Base-by-base conservation (phyloP, 371 early-diverging fungal species). In the Lichtheimia corymbifera region DNA sequence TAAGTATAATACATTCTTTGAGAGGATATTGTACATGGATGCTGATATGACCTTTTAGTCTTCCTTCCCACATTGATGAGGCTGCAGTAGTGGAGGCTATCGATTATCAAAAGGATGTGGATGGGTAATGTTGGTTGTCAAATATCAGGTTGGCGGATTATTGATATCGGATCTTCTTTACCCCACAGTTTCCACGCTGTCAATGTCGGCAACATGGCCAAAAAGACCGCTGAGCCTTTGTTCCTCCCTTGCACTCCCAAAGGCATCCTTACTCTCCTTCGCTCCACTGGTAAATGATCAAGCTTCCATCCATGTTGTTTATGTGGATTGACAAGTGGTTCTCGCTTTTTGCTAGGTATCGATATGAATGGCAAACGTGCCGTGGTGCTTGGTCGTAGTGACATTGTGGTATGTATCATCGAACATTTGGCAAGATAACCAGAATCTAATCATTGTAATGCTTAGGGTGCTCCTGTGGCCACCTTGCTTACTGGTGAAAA, bases 241-340 rank as follows among this genome's bases (percentile, higher is more conserved):
- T 95, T 95, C 78, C 71, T 87, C 25, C 90, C 97, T 14, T 97
- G 97, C 74, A 97, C 97, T 14, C 96, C 97, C 2, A 89, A 89
- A 70, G 97, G 96, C 4, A 80, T 88, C 69, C 80, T 96, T 57
- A 90, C 88, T 72, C 77, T 97, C 56, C 79, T 97, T 30, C 73
- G 81, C 58, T 86, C 75, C 4, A 76, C 79, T 17, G 77, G 68
- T 35, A 35, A 35, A 11, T 35, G 11, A 11, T 69, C 61, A 41
- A 17, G 14, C 25, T 15, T n/a, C 0, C 6, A 4, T 25, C 4
- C n/a, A 5, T 2, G 9, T 35, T 35, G 35, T 35, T 35, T 35
- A 35, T 11, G 0, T 35, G 35, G 2, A 35, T 6, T 35, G 35
- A 27, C 6, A 18, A 50, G 22, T 35, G 11, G 11, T 35, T 9